These are phyloP conservation scores for Leptographium lundbergii DNA, from an alignment of 2,329 filamentous ascomycete genomes.

Conservation along the genomic window DNA sequence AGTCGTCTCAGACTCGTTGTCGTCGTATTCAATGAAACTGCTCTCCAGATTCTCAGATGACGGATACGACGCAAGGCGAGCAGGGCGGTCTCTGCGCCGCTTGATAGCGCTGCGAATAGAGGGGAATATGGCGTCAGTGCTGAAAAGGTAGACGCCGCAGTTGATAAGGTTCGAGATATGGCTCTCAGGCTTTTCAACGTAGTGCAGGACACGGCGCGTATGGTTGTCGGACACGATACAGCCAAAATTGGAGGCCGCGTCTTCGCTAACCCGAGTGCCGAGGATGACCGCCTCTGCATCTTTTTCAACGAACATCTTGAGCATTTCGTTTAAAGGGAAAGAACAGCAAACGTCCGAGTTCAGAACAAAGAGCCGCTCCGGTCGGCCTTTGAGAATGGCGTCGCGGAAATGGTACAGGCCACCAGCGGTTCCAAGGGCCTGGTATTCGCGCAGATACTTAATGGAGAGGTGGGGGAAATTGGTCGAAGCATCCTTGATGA, in stretches of 20 bases:
- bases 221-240: conserved; percentile 94
- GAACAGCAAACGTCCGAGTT: conserved; percentile 99
- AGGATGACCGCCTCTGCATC: conserved; percentile 94
- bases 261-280: conserved; percentile 80
- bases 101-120: conserved; percentile 91
- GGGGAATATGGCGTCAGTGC: conserved; percentile 91
- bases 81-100: conserved; percentile 76
- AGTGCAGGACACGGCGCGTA: conserved; percentile 91
- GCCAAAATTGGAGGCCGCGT: conserved; percentile 89
- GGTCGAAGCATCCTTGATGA: conserved; percentile 80
- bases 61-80: conserved; percentile 81
- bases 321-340: conserved; percentile 92
- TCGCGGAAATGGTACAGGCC: conserved; percentile 99
- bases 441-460: conserved; percentile 95
- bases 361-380: conserved; percentile 90
- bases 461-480: conserved; percentile 82
- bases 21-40: conserved; percentile 39
- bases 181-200: conserved; percentile 97
- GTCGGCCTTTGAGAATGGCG: conserved; percentile 89
- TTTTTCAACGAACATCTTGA: conserved; percentile 84
- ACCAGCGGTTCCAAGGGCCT: conserved; percentile 87
- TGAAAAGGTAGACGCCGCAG: conserved; percentile 96
- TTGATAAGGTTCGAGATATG: conserved; percentile 98
- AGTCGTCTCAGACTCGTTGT: conserved; percentile 62
- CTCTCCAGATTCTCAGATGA: conserved; percentile 84